phyloP scores from a whole-genome alignment of 2,329 filamentous ascomycete species.

The Neonectria punicea region DNA sequence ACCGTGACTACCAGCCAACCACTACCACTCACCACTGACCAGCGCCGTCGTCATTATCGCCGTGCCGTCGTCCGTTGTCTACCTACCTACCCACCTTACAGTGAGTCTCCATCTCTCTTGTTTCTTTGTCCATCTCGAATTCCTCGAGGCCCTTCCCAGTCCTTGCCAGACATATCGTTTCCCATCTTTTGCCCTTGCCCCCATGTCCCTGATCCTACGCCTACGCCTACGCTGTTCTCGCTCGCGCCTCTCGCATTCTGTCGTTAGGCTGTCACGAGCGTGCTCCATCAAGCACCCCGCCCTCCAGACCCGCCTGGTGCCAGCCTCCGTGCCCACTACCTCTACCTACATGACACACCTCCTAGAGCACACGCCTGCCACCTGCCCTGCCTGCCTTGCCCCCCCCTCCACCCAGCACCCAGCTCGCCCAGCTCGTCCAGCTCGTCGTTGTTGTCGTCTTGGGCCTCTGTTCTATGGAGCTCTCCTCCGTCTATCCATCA shows the following conservation, averaged over 20 bases:
- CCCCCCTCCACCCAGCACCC: neutral
- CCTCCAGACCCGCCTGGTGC: constrained; percentile 45
- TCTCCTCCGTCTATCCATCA: constrained; percentile 24
- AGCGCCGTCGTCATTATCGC: constrained; percentile 39
- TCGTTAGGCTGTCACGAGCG: constrained; percentile 46
- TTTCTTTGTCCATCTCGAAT: constrained; percentile 5
- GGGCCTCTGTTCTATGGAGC: constrained; percentile 31
- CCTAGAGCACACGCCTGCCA: constrained; percentile 36
- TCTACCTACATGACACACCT: constrained; percentile 35
- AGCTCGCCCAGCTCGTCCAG: constrained; percentile 28
- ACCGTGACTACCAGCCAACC: constrained; percentile 24
- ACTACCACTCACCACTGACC: constrained; percentile 25
- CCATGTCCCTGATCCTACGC: neutral
- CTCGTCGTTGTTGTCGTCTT: constrained; percentile 21
- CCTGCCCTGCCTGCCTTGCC: constrained; percentile 23
- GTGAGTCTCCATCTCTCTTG: constrained; percentile 32
- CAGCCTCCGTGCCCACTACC: constrained; percentile 40
- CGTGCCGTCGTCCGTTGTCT: constrained; percentile 16
- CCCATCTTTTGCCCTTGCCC: constrained; percentile 5
- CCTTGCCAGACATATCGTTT: neutral
- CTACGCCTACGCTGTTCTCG: constrained; percentile 14
- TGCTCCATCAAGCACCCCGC: constrained; percentile 47
- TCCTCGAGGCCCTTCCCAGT: neutral
- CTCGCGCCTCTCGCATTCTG: constrained; percentile 31
- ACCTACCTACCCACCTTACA: neutral